These are phyloP conservation scores for Porphyrellus cyaneotinctus DNA, from an alignment of 768 basidiomycete species.

Conservation along the genomic window DNA sequence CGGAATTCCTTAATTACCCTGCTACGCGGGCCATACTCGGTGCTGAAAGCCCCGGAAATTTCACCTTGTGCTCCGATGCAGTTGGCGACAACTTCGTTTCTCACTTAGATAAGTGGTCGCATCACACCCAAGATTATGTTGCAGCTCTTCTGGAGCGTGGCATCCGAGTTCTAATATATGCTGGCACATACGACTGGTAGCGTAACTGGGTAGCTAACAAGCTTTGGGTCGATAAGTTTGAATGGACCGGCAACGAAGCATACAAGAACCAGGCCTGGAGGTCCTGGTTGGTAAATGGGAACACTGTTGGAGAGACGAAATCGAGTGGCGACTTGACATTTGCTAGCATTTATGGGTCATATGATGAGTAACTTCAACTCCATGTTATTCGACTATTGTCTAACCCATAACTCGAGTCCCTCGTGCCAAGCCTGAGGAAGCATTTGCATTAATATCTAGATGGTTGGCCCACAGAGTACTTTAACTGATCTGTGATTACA, in stretches of 20 bases:
- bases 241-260: conserved; percentile 54
- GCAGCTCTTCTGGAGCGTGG: conserved; percentile 51
- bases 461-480: conserved; percentile 49
- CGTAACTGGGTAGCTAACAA: conserved; percentile 67
- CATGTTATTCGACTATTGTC: conserved; percentile 15
- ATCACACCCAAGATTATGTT: conserved; percentile 56
- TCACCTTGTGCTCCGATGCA: conserved; percentile 49
- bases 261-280: conserved; percentile 42
- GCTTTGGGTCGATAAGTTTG: conserved; percentile 52
- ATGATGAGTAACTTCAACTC: conserved; percentile 44
- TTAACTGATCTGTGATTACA: conserved; percentile 18
- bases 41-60: conserved; percentile 45
- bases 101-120: conserved; percentile 58
- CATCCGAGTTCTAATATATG: conserved; percentile 50
- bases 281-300: conserved; percentile 54
- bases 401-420: conserved; percentile 45
- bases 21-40: conserved; percentile 44
- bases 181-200: conserved; percentile 45
- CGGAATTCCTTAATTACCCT: conserved; percentile 44
- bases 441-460: conserved; percentile 56
- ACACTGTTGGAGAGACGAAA: conserved; percentile 54
- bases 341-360: conserved; percentile 64
- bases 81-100: conserved; percentile 51
- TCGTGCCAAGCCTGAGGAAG: conserved; percentile 64
- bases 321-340: conserved; percentile 57